These are phyloP conservation scores for Cardamine resedifolia DNA, from an alignment of 345 rosid species.

Conservation along the genomic window DNA sequence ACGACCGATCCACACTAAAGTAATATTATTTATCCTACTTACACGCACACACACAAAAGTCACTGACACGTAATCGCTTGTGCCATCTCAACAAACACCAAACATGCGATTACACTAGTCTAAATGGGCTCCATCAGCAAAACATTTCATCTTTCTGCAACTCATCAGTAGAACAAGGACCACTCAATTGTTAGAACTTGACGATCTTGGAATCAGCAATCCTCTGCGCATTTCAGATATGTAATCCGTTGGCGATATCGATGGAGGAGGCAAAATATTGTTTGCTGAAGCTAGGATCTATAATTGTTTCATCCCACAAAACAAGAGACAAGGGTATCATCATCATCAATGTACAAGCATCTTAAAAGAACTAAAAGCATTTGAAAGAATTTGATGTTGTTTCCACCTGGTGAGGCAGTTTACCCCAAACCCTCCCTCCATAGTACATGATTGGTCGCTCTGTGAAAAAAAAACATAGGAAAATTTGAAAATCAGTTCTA, in stretches of 20 bases:
- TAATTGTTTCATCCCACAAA: constrained; percentile 6
- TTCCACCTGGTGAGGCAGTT: constrained; percentile 40
- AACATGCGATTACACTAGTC: constrained; percentile 19
- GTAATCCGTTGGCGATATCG: constrained; percentile 17
- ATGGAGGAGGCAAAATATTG: constrained; percentile 25
- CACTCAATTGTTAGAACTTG: constrained; percentile 18
- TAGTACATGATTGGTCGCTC: constrained; percentile 39
- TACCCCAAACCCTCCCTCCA: constrained; percentile 39
- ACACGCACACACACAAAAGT: background rate
- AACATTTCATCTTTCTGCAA: background rate
- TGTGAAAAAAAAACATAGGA: constrained; percentile 13
- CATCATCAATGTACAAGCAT: background rate
- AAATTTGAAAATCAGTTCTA: background rate
- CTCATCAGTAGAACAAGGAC: constrained; percentile 9
- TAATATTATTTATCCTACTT: constrained; percentile 4
- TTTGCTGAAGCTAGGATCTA: constrained; percentile 35
- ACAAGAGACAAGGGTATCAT: background rate
- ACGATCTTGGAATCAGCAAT: constrained; percentile 30
- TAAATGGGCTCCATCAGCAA: constrained; percentile 3
- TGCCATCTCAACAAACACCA: constrained; percentile 23
- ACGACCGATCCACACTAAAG: constrained; percentile 4
- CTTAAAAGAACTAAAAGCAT: background rate
- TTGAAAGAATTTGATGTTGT: background rate
- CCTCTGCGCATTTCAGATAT: constrained; percentile 23
- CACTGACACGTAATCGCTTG: constrained; percentile 6